phyloP scores from a whole-genome alignment of 2,329 filamentous ascomycete species.

The Eurotiales sp. region DNA sequence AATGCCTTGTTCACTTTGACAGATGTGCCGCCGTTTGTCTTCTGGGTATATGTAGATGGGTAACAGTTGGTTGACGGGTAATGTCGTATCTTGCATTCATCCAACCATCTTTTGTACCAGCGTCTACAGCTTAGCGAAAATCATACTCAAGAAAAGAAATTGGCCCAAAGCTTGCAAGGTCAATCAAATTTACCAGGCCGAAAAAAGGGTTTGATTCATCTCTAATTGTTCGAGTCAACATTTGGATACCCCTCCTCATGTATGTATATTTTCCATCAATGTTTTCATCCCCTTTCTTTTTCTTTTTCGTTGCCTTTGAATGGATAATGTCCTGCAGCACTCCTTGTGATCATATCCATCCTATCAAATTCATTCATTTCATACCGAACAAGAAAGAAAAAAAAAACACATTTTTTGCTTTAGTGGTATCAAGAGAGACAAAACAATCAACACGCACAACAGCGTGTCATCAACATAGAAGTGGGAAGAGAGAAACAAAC shows the following conservation, averaged over 20 bases:
- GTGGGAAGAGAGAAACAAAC: too few relatives aligned
- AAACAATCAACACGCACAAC: slow-evolving; percentile 15
- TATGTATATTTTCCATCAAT: not conserved
- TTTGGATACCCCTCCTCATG: not conserved
- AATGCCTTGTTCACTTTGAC: too few relatives aligned
- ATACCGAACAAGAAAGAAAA: slow-evolving; percentile 1
- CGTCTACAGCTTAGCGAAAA: too few relatives aligned
- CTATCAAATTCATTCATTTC: slow-evolving; percentile 10
- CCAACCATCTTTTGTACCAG: too few relatives aligned
- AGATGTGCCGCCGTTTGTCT: too few relatives aligned
- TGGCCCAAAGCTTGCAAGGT: too few relatives aligned
- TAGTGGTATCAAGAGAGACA: slow-evolving; percentile 29
- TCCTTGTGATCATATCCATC: not conserved
- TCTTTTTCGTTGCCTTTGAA: not conserved
- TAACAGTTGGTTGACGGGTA: too few relatives aligned
- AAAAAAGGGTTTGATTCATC: slow-evolving; percentile 4
- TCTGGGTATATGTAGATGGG: too few relatives aligned
- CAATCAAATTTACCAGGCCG: not conserved
- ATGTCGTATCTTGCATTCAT: too few relatives aligned
- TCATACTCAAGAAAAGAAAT: too few relatives aligned
- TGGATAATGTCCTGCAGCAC: not conserved
- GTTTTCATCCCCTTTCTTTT: slow-evolving; percentile 13
- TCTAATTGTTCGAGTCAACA: slow-evolving; percentile 5
- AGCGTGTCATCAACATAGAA: slow-evolving; percentile 23
- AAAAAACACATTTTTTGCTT: slow-evolving; percentile 17